phyloP scores from a whole-genome alignment of 1,284 basidiomycete genomes.

The Trametes sp. region DNA sequence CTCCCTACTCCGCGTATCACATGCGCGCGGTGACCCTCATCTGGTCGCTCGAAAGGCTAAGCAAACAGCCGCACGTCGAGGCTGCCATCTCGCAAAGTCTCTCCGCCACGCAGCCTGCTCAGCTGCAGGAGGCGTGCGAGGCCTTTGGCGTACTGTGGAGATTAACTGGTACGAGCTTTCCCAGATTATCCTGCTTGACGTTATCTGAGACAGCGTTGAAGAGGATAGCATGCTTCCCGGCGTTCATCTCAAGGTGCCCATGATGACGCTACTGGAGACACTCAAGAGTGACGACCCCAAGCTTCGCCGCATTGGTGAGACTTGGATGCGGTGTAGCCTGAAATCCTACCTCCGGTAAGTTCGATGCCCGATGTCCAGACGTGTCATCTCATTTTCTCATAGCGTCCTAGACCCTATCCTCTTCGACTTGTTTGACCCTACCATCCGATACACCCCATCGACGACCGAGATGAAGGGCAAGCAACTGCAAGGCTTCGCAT shows the following conservation, averaged over 20 bases:
- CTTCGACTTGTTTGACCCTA: conserved; percentile 78
- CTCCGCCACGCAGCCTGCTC: conserved; percentile 56
- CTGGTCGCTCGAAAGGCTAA: conserved; percentile 81
- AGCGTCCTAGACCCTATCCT: conserved; percentile 90
- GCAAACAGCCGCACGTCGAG: conserved; percentile 73
- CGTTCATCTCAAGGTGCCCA: conserved; percentile 81
- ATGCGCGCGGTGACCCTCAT: conserved; percentile 85
- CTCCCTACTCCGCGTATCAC: conserved; percentile 77
- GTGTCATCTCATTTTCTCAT: conserved; percentile 25
- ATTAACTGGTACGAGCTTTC: conserved; percentile 70
- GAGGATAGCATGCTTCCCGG: conserved; percentile 87
- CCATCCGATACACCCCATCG: conserved; percentile 60
- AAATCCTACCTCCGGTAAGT: conserved; percentile 86
- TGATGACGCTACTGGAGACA: conserved; percentile 89
- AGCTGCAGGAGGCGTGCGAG: conserved; percentile 72
- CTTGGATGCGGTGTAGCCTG: conserved; percentile 96
- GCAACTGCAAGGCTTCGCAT: conserved; percentile 71
- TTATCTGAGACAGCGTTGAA: conserved; percentile 41
- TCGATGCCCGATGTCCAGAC: conserved; percentile 5
- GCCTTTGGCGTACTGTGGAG: conserved; percentile 95
- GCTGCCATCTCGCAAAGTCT: conserved; percentile 79
- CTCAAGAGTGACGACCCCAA: conserved; percentile 79
- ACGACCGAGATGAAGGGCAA: conserved; percentile 65
- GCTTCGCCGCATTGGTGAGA: conserved; percentile 83
- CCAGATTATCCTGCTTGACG: not conserved